Conservation (phyloP, 2,329 filamentous ascomycete species). For the Aspergillus pseudotamarii region DNA sequence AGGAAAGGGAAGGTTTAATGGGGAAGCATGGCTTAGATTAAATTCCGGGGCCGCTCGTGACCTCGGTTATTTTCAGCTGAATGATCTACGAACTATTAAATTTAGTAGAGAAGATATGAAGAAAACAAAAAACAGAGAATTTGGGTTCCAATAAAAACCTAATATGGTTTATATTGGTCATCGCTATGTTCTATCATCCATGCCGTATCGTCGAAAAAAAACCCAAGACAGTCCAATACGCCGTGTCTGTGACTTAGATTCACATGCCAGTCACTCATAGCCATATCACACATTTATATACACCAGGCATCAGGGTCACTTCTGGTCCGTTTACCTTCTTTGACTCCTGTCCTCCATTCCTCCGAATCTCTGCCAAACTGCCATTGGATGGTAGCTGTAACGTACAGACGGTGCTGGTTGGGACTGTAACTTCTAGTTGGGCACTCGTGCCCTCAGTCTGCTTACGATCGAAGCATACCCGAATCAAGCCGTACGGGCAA, state of each 20-base stretch:
- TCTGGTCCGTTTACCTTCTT: background rate
- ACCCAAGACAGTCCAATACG: background rate
- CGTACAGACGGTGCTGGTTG: background rate
- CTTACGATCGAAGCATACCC: background rate
- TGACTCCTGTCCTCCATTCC: background rate
- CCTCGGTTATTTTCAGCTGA: conserved; percentile 22
- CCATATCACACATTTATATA: conserved; percentile 3
- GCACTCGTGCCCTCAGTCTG: background rate
- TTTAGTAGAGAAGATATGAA: background rate
- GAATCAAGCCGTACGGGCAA: conserved; percentile 25
- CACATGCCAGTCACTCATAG: background rate
- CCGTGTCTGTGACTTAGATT: background rate
- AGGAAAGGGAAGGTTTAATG: background rate
- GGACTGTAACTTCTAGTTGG: background rate
- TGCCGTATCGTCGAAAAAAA: background rate
- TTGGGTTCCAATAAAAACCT: background rate
- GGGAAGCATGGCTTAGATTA: background rate
- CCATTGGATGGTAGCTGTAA: background rate
- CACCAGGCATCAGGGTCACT: background rate
- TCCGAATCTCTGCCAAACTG: background rate
- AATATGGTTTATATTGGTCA: background rate
- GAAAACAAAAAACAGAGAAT: background rate
- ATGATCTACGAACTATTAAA: background rate
- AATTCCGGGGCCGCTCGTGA: conserved; percentile 19
- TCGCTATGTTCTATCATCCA: background rate